Conservation (phyloP, 495 filamentous ascomycete genomes). For the Darksidea phi region DNA sequence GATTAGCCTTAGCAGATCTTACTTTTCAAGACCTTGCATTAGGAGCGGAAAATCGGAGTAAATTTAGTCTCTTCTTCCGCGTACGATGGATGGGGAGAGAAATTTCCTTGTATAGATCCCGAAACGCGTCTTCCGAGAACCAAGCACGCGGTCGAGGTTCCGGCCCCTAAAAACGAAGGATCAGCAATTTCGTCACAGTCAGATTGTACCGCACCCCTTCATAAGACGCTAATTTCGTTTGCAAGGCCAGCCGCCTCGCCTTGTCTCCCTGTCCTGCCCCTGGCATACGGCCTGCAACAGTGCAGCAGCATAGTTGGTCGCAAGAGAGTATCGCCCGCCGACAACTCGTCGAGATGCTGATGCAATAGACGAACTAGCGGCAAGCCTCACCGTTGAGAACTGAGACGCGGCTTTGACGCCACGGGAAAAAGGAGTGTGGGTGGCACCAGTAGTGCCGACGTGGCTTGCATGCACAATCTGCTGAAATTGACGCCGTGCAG, state of each 20-base stretch:
- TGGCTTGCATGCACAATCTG: not conserved
- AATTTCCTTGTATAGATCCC: not conserved
- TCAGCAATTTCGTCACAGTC: not conserved
- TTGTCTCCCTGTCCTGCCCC: not conserved
- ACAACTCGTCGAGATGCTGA: not conserved
- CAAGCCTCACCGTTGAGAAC: not conserved
- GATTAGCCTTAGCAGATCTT: too few relatives aligned
- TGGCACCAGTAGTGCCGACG: not conserved
- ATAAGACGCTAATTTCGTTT: not conserved
- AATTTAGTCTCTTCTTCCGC: too few relatives aligned
- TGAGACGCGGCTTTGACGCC: not conserved
- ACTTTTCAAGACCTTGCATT: too few relatives aligned
- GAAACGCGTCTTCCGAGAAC: not conserved
- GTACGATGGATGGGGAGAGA: too few relatives aligned
- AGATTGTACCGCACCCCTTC: not conserved
- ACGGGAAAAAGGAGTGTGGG: not conserved
- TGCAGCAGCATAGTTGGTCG: too few relatives aligned
- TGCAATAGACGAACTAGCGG: not conserved
- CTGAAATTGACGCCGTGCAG: not conserved
- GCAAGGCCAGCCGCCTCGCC: not conserved
- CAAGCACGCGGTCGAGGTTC: not conserved
- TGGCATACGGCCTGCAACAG: too few relatives aligned
- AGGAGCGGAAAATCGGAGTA: too few relatives aligned
- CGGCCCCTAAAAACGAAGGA: not conserved
- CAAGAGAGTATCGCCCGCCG: not conserved